Conservation (phyloP, 2,329 filamentous ascomycete species). For the Fusarium mexicanum region DNA sequence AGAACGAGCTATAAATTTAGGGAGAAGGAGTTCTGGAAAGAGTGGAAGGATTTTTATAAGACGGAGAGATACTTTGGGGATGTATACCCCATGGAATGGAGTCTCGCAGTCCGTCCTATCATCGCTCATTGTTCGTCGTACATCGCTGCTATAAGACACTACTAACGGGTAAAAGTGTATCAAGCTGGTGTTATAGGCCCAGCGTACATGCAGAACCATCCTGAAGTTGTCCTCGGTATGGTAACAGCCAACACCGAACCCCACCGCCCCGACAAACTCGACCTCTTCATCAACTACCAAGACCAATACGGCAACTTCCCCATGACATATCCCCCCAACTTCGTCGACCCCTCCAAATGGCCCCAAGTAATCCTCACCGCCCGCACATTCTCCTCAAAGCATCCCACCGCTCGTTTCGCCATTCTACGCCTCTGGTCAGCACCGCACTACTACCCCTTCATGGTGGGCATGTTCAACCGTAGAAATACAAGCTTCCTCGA, state of each 20-base stretch:
- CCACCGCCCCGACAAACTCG: constrained; percentile 40
- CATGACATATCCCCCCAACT: constrained; percentile 12
- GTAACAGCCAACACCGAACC: constrained; percentile 37
- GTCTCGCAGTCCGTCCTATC: constrained; percentile 39
- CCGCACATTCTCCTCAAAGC: constrained; percentile 11
- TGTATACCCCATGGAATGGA: constrained; percentile 43
- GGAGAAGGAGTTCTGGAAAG: constrained; percentile 31
- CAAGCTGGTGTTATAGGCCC: constrained; percentile 38
- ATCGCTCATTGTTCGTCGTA: constrained; percentile 33
- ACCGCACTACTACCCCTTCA: constrained; percentile 44
- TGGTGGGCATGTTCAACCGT: constrained; percentile 36
- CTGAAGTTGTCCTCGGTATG: constrained; percentile 31
- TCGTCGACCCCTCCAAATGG: constrained; percentile 33
- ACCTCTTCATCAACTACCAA: constrained; percentile 45
- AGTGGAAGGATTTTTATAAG: constrained; percentile 36
- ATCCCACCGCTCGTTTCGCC: constrained; percentile 37
- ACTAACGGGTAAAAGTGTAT: constrained; percentile 39
- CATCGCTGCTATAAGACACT: neutral
- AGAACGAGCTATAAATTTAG: constrained; percentile 41
- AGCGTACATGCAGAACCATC: constrained; percentile 32
- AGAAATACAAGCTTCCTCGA: constrained; percentile 40
- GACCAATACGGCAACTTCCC: constrained; percentile 32
- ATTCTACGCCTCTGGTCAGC: constrained; percentile 43
- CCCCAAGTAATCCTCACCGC: constrained; percentile 32
- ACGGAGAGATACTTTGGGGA: constrained; percentile 28